These are phyloP conservation scores for Filobasidium wieringae DNA, from an alignment of 768 basidiomycete species.

Conservation along the genomic window DNA sequence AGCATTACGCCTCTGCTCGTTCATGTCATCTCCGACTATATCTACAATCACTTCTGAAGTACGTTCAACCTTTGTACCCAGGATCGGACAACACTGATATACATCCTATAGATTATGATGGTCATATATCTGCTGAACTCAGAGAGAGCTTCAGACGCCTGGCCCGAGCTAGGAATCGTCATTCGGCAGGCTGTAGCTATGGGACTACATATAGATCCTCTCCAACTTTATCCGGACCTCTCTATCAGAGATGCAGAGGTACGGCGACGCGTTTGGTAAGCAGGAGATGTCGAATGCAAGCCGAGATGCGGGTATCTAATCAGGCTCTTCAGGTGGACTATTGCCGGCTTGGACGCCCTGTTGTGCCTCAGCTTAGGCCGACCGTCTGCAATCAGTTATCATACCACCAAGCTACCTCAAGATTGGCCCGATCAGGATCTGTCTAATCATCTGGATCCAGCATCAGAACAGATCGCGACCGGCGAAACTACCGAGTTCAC, in stretches of 20 bases:
- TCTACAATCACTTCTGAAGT: conserved; percentile 29
- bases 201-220: conserved; percentile 36
- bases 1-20: conserved; percentile 33
- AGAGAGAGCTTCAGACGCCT: conserved; percentile 33
- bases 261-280: conserved; percentile 28
- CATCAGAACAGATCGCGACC: conserved; percentile 15
- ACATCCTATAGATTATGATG: conserved; percentile 19
- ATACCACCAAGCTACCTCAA: conserved; percentile 33
- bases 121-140: conserved; percentile 31
- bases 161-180: conserved; percentile 28
- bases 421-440: conserved; percentile 32
- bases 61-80: not conserved
- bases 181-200: conserved; percentile 34
- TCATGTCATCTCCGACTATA: conserved; percentile 33
- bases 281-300: not conserved
- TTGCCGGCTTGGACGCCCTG: conserved; percentile 34
- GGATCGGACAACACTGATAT: not conserved
- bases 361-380: conserved; percentile 33
- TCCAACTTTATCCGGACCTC: conserved; percentile 26
- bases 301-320: not conserved
- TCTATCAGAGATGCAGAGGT: conserved; percentile 33
- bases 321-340: conserved; percentile 26
- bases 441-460: conserved; percentile 23
- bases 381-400: conserved; percentile 32
- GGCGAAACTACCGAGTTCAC: conserved; percentile 32